Percentiles rank a stretch among this genome's conserved stretches.
Evolutionary conservation across 352 stramenopile genomes (phyloP).

Genomic region (Phytopythium kandeliae): DNA sequence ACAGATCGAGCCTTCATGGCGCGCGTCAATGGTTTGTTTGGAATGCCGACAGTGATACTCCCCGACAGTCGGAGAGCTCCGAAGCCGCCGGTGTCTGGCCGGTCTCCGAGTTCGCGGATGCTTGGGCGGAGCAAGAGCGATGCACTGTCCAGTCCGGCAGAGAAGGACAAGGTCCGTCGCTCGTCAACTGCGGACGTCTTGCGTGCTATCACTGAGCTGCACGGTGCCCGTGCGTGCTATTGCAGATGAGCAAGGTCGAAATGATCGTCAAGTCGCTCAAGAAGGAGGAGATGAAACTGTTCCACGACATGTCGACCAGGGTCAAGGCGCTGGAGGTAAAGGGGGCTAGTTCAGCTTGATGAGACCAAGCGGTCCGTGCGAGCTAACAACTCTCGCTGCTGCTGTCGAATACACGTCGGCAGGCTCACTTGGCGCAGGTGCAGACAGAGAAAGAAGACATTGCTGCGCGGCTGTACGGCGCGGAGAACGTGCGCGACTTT

Average conservation of each 20-base stretch:
- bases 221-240: not conserved
- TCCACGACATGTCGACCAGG: conserved; percentile 75
- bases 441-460: conserved; percentile 80
- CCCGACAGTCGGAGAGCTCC: conserved; percentile 13
- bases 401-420: not conserved
- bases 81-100: conserved; percentile 6
- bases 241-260: conserved; percentile 64
- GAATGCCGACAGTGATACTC: conserved; percentile 29
- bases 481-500: conserved; percentile 78
- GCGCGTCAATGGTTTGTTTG: conserved; percentile 64
- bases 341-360: not conserved
- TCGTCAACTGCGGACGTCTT: not conserved
- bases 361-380: not conserved
- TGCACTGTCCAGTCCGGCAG: conserved; percentile 25
- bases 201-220: too few species aligned
- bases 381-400: not conserved
- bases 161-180: conserved; percentile 31
- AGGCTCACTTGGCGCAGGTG: conserved; percentile 55
- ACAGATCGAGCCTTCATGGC: conserved; percentile 42
- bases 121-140: conserved; percentile 12
- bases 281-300: conserved; percentile 81
- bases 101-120: not conserved
- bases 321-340: conserved; percentile 68
- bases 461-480: conserved; percentile 54
- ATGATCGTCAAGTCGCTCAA: conserved; percentile 78